Conservation (phyloP, 1,284 basidiomycete genomes). For the Phellinidium pouzarii region DNA sequence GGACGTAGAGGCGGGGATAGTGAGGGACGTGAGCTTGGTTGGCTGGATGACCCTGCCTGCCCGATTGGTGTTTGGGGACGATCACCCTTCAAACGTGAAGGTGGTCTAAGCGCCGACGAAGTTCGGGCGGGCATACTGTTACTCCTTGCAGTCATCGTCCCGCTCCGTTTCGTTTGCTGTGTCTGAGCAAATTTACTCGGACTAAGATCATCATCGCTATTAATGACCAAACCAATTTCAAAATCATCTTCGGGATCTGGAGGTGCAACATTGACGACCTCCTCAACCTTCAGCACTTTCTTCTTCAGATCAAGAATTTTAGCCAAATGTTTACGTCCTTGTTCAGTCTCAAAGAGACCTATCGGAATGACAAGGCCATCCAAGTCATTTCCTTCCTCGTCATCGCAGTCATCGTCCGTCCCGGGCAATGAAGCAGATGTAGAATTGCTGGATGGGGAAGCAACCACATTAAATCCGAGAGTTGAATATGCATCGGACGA, state of each 20-base stretch:
- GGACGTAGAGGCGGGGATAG: conserved; percentile 54
- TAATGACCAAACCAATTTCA: conserved; percentile 73
- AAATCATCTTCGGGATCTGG: conserved; percentile 74
- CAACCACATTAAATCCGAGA: conserved; percentile 64
- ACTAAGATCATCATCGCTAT: conserved; percentile 73
- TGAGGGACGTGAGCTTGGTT: conserved; percentile 26
- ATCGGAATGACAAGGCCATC: conserved; percentile 74
- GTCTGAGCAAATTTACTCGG: conserved; percentile 60
- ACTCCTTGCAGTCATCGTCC: conserved; percentile 35
- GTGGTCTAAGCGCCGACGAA: conserved; percentile 43
- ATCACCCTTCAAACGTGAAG: conserved; percentile 52
- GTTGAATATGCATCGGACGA: conserved; percentile 77
- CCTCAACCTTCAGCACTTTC: conserved; percentile 43
- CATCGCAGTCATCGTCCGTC: conserved; percentile 60
- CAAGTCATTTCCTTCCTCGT: conserved; percentile 63
- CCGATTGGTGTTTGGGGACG: conserved; percentile 67
- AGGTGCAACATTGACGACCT: conserved; percentile 43
- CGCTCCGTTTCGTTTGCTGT: conserved; percentile 36
- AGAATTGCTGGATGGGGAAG: conserved; percentile 63
- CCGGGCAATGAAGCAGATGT: conserved; percentile 59
- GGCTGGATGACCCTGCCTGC: conserved; percentile 34
- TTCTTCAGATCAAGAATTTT: conserved; percentile 73
- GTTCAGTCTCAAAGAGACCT: conserved; percentile 63
- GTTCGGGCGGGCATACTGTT: conserved; percentile 53
- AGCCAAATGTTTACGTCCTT: conserved; percentile 57